These are phyloP conservation scores for Didymella arachidicola DNA, from an alignment of 2,329 filamentous ascomycete species.

Conservation along the genomic window DNA sequence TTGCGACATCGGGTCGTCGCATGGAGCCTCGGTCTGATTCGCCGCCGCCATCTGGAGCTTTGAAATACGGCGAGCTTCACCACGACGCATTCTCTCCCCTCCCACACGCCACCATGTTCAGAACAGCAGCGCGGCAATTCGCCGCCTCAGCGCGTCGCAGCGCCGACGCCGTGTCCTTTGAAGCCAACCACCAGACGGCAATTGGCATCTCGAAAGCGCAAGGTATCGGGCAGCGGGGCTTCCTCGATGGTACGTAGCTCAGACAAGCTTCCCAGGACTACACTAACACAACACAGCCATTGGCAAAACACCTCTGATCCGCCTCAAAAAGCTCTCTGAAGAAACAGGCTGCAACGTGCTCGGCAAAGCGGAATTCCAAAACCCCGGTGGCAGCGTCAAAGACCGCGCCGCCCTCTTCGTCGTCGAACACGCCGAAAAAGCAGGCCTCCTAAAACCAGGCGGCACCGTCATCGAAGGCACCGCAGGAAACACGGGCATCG, in stretches of 20 bases:
- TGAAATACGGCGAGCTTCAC: constrained; percentile 7
- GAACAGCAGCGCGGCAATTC: constrained; percentile 72
- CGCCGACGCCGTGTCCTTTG: constrained; percentile 57
- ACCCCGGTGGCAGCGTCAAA: constrained; percentile 95
- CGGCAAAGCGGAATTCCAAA: constrained; percentile 98
- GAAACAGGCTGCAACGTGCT: constrained; percentile 93
- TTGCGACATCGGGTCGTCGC: constrained; percentile 24
- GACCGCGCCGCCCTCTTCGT: constrained; percentile 95
- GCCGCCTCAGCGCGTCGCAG: constrained; percentile 67
- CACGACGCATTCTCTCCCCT: neutral
- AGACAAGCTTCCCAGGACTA: neutral
- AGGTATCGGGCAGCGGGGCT: constrained; percentile 73
- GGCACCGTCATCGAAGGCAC: constrained; percentile 98
- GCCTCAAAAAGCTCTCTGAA: constrained; percentile 84
- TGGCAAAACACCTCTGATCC: constrained; percentile 95
- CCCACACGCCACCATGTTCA: constrained; percentile 66
- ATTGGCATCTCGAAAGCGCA: constrained; percentile 81
- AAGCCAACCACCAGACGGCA: constrained; percentile 65
- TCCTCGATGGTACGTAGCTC: constrained; percentile 74
- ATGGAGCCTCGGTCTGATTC: constrained; percentile 11
- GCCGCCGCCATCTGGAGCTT: constrained; percentile 5
- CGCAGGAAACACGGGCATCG: constrained; percentile 97
- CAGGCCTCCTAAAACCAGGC: constrained; percentile 79
- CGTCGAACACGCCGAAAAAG: constrained; percentile 90
- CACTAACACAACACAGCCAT: constrained; percentile 69